These are phyloP conservation scores for Falciphora oryzae DNA, from an alignment of 2,329 filamentous ascomycete genomes.

Conservation along the genomic window DNA sequence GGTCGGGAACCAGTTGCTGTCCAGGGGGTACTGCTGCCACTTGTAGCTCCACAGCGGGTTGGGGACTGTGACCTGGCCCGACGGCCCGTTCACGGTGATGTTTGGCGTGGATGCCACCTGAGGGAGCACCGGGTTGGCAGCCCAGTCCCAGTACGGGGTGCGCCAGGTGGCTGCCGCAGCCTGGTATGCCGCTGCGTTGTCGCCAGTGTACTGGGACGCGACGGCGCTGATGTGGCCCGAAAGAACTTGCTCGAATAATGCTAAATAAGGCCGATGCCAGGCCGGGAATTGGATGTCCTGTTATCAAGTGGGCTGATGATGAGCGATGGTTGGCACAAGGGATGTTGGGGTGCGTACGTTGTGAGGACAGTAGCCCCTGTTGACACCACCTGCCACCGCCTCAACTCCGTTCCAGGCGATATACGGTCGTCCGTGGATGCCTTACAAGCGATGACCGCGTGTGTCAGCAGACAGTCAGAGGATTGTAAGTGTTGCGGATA, in stretches of 20 bases:
- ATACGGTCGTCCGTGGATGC: conserved; percentile 19
- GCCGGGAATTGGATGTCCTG: conserved; percentile 36
- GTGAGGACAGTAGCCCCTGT: conserved; percentile 35
- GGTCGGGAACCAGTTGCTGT: conserved; percentile 10
- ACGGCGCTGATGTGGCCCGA: conserved; percentile 37
- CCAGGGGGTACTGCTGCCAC: conserved; percentile 37
- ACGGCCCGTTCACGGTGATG: conserved; percentile 13
- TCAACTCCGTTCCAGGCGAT: conserved; percentile 23
- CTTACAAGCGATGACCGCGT: not conserved
- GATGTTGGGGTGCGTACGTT: conserved; percentile 9
- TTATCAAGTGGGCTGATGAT: not conserved
- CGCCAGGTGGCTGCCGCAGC: conserved; percentile 37
- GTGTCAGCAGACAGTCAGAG: conserved; percentile 11
- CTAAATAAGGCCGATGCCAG: conserved; percentile 48
- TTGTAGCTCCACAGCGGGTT: conserved; percentile 45
- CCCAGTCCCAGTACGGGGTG: conserved; percentile 48
- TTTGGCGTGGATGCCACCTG: conserved; percentile 11
- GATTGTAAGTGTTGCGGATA: no score
- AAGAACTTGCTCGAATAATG: conserved; percentile 47
- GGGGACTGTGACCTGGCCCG: conserved; percentile 18
- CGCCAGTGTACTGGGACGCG: conserved; percentile 33
- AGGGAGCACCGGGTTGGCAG: conserved; percentile 32
- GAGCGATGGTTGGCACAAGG: conserved; percentile 4
- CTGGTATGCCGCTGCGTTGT: conserved; percentile 28
- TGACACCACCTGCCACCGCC: conserved; percentile 20